Conservation (phyloP, 192 early-diverging fungal genomes). For the Chytriomyces sp. region DNA sequence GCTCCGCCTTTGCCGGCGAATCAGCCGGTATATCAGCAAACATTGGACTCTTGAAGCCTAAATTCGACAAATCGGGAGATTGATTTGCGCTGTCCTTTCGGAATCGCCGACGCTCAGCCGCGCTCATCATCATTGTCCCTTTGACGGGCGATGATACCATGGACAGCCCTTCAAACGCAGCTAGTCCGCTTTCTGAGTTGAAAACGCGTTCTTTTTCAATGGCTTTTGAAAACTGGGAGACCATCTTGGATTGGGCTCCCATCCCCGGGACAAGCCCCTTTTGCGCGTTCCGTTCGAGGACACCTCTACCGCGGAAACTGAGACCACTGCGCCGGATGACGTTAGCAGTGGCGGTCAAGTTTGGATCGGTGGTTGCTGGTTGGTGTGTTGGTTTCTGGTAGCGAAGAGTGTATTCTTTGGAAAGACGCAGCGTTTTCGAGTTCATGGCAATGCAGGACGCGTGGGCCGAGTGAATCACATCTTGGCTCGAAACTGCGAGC, state of each 20-base stretch:
- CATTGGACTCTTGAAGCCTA: not conserved
- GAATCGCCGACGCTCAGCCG: not conserved
- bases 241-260: not conserved
- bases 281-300: slow-evolving; percentile 25
- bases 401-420: slow-evolving; percentile 23
- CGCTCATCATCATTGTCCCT: not conserved
- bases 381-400: not conserved
- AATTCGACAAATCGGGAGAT: not conserved
- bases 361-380: not conserved
- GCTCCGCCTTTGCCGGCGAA: not conserved
- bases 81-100: not conserved
- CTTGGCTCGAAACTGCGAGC: not conserved
- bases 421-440: slow-evolving; percentile 12
- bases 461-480: not conserved
- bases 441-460: not conserved
- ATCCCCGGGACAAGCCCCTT: slow-evolving; percentile 6
- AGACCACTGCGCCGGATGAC: slow-evolving; percentile 25
- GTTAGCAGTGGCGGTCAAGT: not conserved
- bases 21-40: not conserved
- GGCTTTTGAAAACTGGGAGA: slow-evolving; percentile 2
- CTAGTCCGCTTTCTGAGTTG: not conserved
- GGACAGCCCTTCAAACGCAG: not conserved
- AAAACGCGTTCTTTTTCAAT: not conserved
- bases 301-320: slow-evolving; percentile 45
- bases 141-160: too few species aligned